Evolutionary conservation across 768 basidiomycete species (phyloP).

Genomic region (Pleurotus platypus): DNA sequence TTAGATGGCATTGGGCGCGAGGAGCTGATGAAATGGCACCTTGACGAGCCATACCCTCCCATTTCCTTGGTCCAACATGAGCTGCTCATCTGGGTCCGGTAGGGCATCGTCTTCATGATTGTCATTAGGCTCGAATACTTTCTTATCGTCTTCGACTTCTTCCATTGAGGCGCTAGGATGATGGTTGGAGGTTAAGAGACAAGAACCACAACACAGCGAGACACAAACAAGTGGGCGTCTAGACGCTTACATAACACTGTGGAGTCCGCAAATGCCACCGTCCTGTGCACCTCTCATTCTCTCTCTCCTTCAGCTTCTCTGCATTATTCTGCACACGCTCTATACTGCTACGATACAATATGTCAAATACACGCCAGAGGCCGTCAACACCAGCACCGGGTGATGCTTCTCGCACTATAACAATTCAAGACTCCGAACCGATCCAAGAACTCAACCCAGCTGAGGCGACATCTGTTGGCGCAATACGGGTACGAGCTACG

Average conservation of each 20-base stretch:
- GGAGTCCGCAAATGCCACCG: no score
- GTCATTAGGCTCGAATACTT: conserved; percentile 59
- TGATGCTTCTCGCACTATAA: conserved; percentile 56
- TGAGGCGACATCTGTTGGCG: conserved; percentile 32
- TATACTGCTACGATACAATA: no score
- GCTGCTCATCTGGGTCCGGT: conserved; percentile 78
- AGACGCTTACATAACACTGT: no score
- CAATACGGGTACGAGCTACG: conserved; percentile 56
- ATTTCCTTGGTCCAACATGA: conserved; percentile 74
- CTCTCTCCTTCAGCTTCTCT: no score
- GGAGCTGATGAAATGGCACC: conserved; percentile 35
- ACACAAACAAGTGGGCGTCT: no score
- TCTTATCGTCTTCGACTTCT: conserved; percentile 60
- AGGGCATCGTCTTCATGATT: conserved; percentile 56
- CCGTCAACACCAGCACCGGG: conserved; percentile 37
- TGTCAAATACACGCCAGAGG: conserved; percentile 20
- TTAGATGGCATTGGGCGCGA: conserved; percentile 3
- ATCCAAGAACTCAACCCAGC: conserved; percentile 21
- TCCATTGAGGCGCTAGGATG: conserved; percentile 3
- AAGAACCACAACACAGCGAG: no score
- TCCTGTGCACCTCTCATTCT: no score
- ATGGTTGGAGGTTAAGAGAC: no score
- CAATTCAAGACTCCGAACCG: conserved; percentile 33
- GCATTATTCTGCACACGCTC: no score
- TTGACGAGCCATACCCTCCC: conserved; percentile 85